phyloP scores from a whole-genome alignment of 2,329 filamentous ascomycete genomes.

The Fusarium sp. region DNA sequence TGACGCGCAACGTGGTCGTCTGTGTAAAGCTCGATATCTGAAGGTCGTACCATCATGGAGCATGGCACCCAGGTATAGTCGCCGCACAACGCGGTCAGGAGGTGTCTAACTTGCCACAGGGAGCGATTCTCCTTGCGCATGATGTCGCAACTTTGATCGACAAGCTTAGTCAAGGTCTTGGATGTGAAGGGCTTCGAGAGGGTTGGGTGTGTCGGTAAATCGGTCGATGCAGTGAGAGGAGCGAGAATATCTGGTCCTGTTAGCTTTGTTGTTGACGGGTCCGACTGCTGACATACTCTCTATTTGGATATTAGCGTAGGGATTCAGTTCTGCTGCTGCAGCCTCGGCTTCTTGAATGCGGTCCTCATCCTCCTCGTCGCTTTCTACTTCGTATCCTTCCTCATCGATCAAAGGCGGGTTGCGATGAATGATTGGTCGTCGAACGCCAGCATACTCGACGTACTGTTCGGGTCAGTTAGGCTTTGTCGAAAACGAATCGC shows the following conservation, averaged over 20 bases:
- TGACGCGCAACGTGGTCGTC: conserved; percentile 59
- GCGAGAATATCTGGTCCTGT: conserved; percentile 73
- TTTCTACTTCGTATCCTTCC: conserved; percentile 82
- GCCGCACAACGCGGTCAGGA: conserved; percentile 79
- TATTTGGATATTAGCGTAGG: conserved; percentile 78
- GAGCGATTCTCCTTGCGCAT: conserved; percentile 81
- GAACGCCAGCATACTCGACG: conserved; percentile 80
- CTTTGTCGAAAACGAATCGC: conserved; percentile 13
- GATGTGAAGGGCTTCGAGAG: conserved; percentile 81
- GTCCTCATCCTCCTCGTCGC: conserved; percentile 77
- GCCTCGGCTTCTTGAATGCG: conserved; percentile 70
- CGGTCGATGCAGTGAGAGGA: conserved; percentile 79
- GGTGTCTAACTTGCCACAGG: conserved; percentile 79
- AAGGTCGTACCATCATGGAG: conserved; percentile 66
- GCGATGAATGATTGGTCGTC: conserved; percentile 77
- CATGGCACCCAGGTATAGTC: conserved; percentile 78
- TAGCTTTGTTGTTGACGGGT: conserved; percentile 41
- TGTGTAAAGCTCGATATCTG: conserved; percentile 68
- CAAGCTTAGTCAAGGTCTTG: conserved; percentile 77
- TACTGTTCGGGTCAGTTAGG: conserved; percentile 60
- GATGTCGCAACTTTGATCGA: conserved; percentile 75
- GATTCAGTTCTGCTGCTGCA: conserved; percentile 76
- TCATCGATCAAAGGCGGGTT: conserved; percentile 81
- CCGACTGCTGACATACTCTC: conserved; percentile 67
- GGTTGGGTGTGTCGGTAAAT: conserved; percentile 79